Conservation (phyloP, 257 asterid species). For the Forsythia viridissima region DNA sequence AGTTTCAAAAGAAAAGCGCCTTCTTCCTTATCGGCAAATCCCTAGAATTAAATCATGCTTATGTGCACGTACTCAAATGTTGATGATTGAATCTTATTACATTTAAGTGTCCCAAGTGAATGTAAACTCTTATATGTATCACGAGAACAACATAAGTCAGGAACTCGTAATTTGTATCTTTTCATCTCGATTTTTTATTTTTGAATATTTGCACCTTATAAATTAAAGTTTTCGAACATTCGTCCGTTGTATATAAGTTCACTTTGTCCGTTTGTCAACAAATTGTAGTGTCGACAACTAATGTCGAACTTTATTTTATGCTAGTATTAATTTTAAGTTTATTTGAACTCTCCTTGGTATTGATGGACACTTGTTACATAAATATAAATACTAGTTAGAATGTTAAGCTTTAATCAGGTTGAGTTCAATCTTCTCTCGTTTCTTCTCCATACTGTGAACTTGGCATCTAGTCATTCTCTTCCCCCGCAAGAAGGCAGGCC, state of each 20-base stretch:
- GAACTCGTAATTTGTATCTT: background rate
- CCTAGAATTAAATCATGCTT: background rate
- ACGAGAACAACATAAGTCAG: too few relatives aligned
- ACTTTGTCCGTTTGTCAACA: background rate
- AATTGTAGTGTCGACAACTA: background rate
- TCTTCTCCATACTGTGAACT: too few relatives aligned
- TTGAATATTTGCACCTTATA: background rate
- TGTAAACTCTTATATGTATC: background rate
- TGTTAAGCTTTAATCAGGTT: too few relatives aligned
- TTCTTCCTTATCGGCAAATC: background rate
- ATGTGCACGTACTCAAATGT: too few relatives aligned
- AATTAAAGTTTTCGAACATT: background rate
- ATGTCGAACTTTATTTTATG: background rate
- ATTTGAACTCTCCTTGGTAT: background rate
- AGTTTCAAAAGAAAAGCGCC: background rate
- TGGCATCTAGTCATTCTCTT: too few relatives aligned
- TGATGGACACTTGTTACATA: too few relatives aligned
- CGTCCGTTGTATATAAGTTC: background rate
- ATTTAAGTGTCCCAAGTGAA: background rate
- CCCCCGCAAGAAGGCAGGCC: too few relatives aligned
- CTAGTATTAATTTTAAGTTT: background rate
- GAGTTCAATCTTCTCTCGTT: too few relatives aligned
- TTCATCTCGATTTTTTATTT: background rate
- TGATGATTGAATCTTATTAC: background rate
- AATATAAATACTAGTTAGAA: too few relatives aligned